phyloP scores from a whole-genome alignment of 805 yeast genomes.

The Candida quercuum region DNA sequence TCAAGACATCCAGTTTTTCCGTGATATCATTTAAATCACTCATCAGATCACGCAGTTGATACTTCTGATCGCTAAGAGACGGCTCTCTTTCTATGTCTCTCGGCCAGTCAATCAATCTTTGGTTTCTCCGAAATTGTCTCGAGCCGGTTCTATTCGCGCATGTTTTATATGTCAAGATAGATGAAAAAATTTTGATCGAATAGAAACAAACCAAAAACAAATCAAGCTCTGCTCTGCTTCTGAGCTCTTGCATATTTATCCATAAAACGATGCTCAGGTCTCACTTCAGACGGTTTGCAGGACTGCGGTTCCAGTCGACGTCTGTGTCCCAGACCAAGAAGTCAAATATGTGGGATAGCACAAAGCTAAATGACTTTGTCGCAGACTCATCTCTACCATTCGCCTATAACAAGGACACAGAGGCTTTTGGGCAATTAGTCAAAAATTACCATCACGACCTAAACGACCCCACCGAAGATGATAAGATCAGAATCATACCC shows the following conservation, averaged over 20 bases:
- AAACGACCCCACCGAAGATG: constrained; percentile 25
- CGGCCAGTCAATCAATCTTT: too few relatives aligned
- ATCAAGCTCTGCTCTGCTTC: too few relatives aligned
- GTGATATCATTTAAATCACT: background rate
- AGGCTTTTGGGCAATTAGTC: constrained; percentile 38
- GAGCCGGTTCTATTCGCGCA: background rate
- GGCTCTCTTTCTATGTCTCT: background rate
- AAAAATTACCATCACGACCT: constrained; percentile 31
- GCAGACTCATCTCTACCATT: constrained; percentile 19
- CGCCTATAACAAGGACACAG: constrained; percentile 33
- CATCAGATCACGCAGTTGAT: background rate
- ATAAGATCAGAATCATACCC: constrained; percentile 29
- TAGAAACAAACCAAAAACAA: background rate
- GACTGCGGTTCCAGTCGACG: background rate
- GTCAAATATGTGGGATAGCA: background rate
- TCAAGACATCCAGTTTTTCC: background rate
- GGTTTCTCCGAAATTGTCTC: too few relatives aligned
- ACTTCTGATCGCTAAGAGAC: too few relatives aligned
- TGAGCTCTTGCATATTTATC: too few relatives aligned
- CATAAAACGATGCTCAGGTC: constrained; percentile 1
- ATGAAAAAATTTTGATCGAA: background rate
- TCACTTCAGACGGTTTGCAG: background rate
- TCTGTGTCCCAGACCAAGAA: background rate
- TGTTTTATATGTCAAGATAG: background rate
- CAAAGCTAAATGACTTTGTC: background rate